phyloP scores from a whole-genome alignment of 257 asterid species.

The Primulina eburnea region DNA sequence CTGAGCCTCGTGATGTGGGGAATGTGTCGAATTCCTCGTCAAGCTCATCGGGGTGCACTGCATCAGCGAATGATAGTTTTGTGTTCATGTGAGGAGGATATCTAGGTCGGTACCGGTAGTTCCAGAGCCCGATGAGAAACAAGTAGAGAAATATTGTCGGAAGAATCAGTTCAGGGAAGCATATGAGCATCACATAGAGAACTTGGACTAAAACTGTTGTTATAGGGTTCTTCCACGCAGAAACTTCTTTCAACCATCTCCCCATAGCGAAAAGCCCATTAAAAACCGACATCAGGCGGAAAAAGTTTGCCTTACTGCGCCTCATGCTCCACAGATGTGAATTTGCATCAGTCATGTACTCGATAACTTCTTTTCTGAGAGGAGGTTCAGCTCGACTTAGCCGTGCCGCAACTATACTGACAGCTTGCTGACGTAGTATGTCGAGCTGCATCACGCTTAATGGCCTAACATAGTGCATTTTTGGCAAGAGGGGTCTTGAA shows the following conservation, averaged over 20 bases:
- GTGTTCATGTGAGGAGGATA: slow-evolving; percentile 94
- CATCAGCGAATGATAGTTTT: slow-evolving; percentile 69
- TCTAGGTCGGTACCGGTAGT: slow-evolving; percentile 59
- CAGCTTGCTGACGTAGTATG: slow-evolving; percentile 75
- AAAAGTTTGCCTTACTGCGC: slow-evolving; percentile 84
- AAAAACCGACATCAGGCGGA: slow-evolving; percentile 62
- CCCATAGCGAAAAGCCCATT: slow-evolving; percentile 48
- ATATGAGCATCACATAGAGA: slow-evolving; percentile 65
- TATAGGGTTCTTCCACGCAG: slow-evolving; percentile 71
- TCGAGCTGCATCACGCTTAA: slow-evolving; percentile 62
- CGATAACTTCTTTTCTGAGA: slow-evolving; percentile 70
- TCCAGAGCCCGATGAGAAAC: slow-evolving; percentile 83
- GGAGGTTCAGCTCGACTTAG: slow-evolving; percentile 90
- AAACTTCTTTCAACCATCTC: slow-evolving; percentile 80
- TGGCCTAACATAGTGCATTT: slow-evolving; percentile 85
- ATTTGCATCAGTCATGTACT: slow-evolving; percentile 76
- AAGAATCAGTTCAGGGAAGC: slow-evolving; percentile 69
- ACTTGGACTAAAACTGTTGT: slow-evolving; percentile 74
- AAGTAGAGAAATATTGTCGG: slow-evolving; percentile 74
- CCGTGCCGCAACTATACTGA: slow-evolving; percentile 63
- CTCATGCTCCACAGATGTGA: slow-evolving; percentile 98
- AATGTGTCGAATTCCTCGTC: slow-evolving; percentile 87
- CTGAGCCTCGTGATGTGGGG: slow-evolving; percentile 56
- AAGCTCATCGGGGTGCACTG: slow-evolving; percentile 71
- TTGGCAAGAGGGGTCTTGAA: slow-evolving; percentile 73